These are phyloP conservation scores for Narthecium ossifragum DNA, from an alignment of 106 monocot species.

Conservation along the genomic window DNA sequence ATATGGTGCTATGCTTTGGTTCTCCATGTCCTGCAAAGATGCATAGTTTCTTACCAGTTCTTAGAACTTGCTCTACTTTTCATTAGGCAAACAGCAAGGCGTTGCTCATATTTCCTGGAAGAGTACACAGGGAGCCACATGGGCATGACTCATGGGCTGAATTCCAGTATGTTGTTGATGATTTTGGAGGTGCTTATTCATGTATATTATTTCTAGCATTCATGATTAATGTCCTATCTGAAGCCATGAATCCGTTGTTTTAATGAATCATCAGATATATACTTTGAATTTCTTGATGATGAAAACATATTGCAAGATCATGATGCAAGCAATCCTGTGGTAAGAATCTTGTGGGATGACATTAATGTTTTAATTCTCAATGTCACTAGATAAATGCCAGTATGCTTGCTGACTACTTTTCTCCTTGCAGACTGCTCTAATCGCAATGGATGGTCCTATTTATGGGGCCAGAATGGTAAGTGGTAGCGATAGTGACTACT, in stretches of 20 bases:
- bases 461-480: conserved; percentile 12
- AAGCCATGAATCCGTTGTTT: no score
- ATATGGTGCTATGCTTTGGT: no score
- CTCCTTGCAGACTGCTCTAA: conserved; percentile 47
- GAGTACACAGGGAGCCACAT: conserved; percentile 66
- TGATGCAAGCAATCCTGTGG: conserved; percentile 58
- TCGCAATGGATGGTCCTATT: conserved; percentile 45
- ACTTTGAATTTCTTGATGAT: conserved; percentile 68
- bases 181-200: conserved; percentile 59
- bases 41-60: no score
- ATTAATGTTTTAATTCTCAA: not conserved
- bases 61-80: no score
- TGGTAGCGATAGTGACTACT: conserved; percentile 18
- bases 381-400: not conserved
- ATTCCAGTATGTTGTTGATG: conserved; percentile 66
- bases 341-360: conserved; percentile 15
- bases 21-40: no score
- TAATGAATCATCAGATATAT: conserved; percentile 70
- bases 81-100: conserved; percentile 66
- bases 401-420: not conserved
- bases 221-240: no score
- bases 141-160: conserved; percentile 63
- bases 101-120: conserved; percentile 67
- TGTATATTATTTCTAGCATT: conserved; percentile 7
- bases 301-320: conserved; percentile 60